These are phyloP conservation scores for Naganishia sp. DNA, from an alignment of 1,284 basidiomycete genomes.

Conservation along the genomic window DNA sequence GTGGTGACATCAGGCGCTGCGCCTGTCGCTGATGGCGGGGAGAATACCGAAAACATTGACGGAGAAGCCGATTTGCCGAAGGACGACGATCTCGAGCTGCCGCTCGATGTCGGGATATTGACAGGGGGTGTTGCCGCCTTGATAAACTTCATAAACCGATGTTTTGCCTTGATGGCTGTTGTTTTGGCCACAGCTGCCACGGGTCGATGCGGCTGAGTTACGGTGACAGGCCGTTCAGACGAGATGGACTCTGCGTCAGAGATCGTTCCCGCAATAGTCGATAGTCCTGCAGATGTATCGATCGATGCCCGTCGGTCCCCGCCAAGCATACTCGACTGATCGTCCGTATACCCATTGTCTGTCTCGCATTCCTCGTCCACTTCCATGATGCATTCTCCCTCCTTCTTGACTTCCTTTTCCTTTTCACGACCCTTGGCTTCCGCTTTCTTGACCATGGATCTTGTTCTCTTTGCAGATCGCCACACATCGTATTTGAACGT, in stretches of 20 bases:
- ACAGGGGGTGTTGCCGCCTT: conserved; percentile 20
- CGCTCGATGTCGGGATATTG: conserved; percentile 7
- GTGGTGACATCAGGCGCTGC: conserved; percentile 20
- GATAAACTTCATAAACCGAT: conserved; percentile 33
- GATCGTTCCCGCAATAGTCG: conserved; percentile 30
- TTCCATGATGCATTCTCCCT: conserved; percentile 24
- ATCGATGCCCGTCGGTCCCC: conserved; percentile 40
- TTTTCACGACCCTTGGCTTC: conserved; percentile 21
- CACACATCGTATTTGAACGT: conserved; percentile 59
- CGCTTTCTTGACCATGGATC: conserved; percentile 33
- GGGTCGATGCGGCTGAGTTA: conserved; percentile 29
- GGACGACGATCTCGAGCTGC: conserved; percentile 4
- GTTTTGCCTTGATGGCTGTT: conserved; percentile 38
- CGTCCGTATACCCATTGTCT: conserved; percentile 39
- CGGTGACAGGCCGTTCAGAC: conserved; percentile 22
- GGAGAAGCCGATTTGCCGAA: conserved; percentile 14
- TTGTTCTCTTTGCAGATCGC: conserved; percentile 54
- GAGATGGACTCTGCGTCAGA: conserved; percentile 35
- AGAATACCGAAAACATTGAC: conserved; percentile 9
- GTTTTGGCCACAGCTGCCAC: conserved; percentile 33
- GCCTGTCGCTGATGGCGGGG: conserved; percentile 10
- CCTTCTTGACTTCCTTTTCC: conserved; percentile 21
- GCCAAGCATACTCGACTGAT: conserved; percentile 33
- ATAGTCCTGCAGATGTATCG: conserved; percentile 44
- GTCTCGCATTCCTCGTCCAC: conserved; percentile 33